phyloP scores from a whole-genome alignment of 2,329 filamentous ascomycete species.

The Alternaria sp. region DNA sequence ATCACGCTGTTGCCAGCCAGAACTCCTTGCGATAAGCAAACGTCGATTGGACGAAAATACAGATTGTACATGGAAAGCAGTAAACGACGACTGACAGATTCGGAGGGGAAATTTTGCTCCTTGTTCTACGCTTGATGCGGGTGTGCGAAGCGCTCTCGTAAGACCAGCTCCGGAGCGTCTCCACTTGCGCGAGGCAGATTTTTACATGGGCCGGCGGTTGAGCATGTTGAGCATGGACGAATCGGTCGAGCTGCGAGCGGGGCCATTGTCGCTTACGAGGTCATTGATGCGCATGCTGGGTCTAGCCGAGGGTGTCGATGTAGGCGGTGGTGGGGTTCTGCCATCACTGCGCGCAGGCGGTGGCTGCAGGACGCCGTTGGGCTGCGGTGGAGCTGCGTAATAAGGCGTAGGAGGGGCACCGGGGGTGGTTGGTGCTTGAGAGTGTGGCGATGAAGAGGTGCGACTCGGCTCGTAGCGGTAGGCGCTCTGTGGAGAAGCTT shows the following conservation, averaged over 20 bases:
- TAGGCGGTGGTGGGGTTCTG: constrained; percentile 52
- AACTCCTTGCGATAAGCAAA: constrained; percentile 26
- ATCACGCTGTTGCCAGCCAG: constrained; percentile 28
- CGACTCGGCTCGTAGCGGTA: constrained; percentile 55
- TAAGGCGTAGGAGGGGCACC: constrained; percentile 43
- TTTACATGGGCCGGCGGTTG: constrained; percentile 51
- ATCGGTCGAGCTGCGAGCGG: constrained; percentile 53
- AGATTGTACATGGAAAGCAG: constrained; percentile 35
- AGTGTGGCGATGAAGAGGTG: constrained; percentile 55
- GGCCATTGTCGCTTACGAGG: constrained; percentile 51
- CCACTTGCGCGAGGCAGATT: constrained; percentile 10
- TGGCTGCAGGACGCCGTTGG: constrained; percentile 45
- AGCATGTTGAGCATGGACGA: constrained; percentile 56
- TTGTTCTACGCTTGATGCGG: constrained; percentile 20
- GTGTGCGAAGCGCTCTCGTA: constrained; percentile 33
- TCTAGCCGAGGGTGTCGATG: constrained; percentile 41
- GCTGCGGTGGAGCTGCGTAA: constrained; percentile 41
- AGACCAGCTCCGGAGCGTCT: constrained; percentile 42
- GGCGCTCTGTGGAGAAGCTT: constrained; percentile 53
- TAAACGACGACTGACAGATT: constrained; percentile 14
- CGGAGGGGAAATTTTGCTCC: constrained; percentile 8
- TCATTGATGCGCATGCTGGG: constrained; percentile 56
- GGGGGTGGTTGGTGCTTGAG: constrained; percentile 50
- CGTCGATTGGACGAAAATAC: constrained; percentile 24
- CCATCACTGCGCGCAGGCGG: constrained; percentile 50